Base-by-base conservation (phyloP, 176 grass and related monocot genomes). In the Oryza longistaminata region DNA sequence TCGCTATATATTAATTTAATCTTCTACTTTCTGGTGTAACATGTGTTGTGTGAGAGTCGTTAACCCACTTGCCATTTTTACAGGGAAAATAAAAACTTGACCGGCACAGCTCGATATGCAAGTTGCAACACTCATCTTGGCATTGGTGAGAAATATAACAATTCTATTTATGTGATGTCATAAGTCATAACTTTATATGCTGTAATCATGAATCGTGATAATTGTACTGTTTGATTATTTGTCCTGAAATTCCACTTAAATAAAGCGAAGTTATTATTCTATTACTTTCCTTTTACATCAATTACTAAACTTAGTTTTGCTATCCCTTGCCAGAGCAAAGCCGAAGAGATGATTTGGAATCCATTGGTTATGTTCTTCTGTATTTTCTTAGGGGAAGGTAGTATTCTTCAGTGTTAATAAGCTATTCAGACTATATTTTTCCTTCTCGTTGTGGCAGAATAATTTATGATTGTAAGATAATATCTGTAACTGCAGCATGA, bases 371-470 rank as follows among this genome's bases (percentile, higher is more conserved):
- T 37, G 93, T 95, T 88, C 90, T 95, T 64, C 65, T 95, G 17
- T 95, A 95, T 88, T 95, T 95, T 73, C 90, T 95, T 21, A 88
- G 90, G 82, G 93, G 93, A 86, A 95, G 93, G 93, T 95, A 88
- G 4, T 53, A 82, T 53, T 88, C 80, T 78, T 71, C 26, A 66
- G 33, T 53, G 25, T 65, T 61, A 60, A 27, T 43, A 79, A 70
- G 48, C 33, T 81, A 72, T 80, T 14, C 17, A 16, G 64, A 31
- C 9, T 27, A 2, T 74, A 0, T 37, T 5, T 81, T 29, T 25
- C 64, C 27, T 86, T 52, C 37, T 69, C 17, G 46, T 76, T 60
- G 13, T 67, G 45, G 14, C 0, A 17, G 70, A 84, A 29, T 53
- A 40, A 70, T 86, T 26, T 61, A 53, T 8, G 15, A 58, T 58